Evolutionary conservation across 495 filamentous ascomycete species (phyloP).

Genomic region (Xylaria acuta): DNA sequence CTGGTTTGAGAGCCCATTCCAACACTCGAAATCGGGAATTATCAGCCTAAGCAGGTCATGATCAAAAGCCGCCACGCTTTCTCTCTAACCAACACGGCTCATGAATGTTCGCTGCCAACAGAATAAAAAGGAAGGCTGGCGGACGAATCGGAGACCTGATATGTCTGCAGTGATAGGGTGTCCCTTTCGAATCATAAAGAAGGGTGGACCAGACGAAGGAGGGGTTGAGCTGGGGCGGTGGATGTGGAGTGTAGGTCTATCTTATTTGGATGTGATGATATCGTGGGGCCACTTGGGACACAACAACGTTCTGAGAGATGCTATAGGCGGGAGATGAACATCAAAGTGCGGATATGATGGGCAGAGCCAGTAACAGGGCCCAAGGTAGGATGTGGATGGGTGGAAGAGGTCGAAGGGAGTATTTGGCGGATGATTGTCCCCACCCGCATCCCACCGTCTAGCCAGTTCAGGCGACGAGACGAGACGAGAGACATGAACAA

Average conservation of each 20-base stretch:
- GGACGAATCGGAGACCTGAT: conserved; percentile 35
- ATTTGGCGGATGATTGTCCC: conserved; percentile 31
- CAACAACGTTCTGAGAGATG: conserved; percentile 12
- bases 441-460: conserved; percentile 39
- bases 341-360: conserved; percentile 30
- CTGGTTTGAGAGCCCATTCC: conserved; percentile 27
- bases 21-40: conserved; percentile 26
- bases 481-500: conserved; percentile 11
- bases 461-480: conserved; percentile 24
- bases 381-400: conserved; percentile 38
- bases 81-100: conserved; percentile 22
- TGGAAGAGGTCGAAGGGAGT: conserved; percentile 38
- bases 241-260: conserved; percentile 43
- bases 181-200: conserved; percentile 38
- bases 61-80: conserved; percentile 27
- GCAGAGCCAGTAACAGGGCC: conserved; percentile 33
- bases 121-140: conserved; percentile 20
- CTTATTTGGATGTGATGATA: conserved; percentile 46
- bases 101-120: conserved; percentile 27
- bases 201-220: conserved; percentile 39
- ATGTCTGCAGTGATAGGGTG: conserved; percentile 39
- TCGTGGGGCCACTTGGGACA: conserved; percentile 45
- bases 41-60: conserved; percentile 27
- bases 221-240: conserved; percentile 43
- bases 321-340: conserved; percentile 27